A percentile compares a stretch with the other conserved stretches of the same genome.
Conservation (phyloP, 352 stramenopile species). For the Thraustotheca clavata region DNA sequence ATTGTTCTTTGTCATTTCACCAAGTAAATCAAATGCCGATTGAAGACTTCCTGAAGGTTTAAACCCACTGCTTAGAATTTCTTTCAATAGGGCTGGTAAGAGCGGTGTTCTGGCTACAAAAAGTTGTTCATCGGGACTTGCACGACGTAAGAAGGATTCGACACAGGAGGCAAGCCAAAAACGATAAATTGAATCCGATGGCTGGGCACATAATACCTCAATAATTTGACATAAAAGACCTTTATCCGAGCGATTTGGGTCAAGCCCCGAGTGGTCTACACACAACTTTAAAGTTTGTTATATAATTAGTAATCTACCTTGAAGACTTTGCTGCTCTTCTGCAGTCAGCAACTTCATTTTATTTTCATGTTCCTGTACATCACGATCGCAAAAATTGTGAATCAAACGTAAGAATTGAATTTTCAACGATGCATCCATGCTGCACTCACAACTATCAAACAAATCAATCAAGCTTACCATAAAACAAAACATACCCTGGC, state of each 20-base stretch:
- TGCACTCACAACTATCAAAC: constrained; percentile 84
- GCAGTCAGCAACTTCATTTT: constrained; percentile 75
- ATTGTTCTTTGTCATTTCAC: constrained; percentile 94
- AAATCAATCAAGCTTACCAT: constrained; percentile 2
- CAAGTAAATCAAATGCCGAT: constrained; percentile 93
- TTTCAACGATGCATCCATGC: constrained; percentile 89
- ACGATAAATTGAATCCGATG: constrained; percentile 90
- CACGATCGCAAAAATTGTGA: constrained; percentile 95
- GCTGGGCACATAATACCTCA: constrained; percentile 81
- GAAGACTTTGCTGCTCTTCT: constrained; percentile 30
- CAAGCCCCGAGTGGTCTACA: constrained; percentile 23
- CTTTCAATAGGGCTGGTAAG: constrained; percentile 75
- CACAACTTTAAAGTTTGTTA: not conserved
- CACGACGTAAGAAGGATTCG: constrained; percentile 90
- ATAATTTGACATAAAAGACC: constrained; percentile 90
- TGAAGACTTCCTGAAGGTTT: constrained; percentile 89
- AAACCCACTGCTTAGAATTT: constrained; percentile 79
- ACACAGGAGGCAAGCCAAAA: constrained; percentile 96
- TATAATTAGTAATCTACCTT: not conserved
- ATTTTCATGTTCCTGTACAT: constrained; percentile 79
- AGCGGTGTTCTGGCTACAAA: constrained; percentile 86
- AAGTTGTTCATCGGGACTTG: constrained; percentile 78
- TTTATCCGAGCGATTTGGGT: constrained; percentile 58
- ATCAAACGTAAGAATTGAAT: constrained; percentile 94
- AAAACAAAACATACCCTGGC: constrained; percentile 28